Evolutionary conservation across 768 basidiomycete genomes (phyloP), one percentile per base, ranked within the genome.

Genomic region (Lactifluus subvellereus): DNA sequence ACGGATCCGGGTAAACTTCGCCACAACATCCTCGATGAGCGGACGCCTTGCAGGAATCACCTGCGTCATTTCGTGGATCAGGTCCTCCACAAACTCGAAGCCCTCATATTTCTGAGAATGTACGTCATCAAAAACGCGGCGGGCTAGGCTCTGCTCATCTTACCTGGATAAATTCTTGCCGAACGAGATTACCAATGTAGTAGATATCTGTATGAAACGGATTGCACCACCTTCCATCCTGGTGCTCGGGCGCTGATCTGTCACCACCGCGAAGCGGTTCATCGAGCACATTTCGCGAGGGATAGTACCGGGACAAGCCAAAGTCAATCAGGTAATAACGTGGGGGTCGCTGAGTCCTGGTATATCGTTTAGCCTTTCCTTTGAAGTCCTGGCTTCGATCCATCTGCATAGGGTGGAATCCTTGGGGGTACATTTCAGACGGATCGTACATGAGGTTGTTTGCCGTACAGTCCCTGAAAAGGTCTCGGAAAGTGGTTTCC

Each of bases 1-100:
- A 20, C 68, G 52, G 30, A 76, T 72, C 5, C 54, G 54, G 8
- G 72, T 68, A 52, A 77, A 76, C 6, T 70, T 71, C 16, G 63
- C 43, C n/a, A 77, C 71, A 4, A 76, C 76, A 54, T 76, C 71
- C 20, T 73, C 70, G 66, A 77, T 77, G 1, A 69, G 72, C 1
- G 77, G 77, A 16, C 77, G 73, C 51, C 72, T 71, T 6, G 61
- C 49, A 0, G 76, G 75, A 50, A 77, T 71, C 0, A 66, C 59
- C 59, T 76, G 71, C 0, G 72, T 69, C 77, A 79, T 78, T 22
- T 77, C 74, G 0, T 55, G 50, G 45, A 70, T 64, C n/a, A 71
- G 43, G 38, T 27, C 49, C 10, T 51, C 47, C 55, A 67, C 55
- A 40, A 65, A 67, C 38, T 57, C 58, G 18, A 66, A 64, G 2